Evolutionary conservation across 495 filamentous ascomycete genomes (phyloP), one percentile per base, ranked within the genome.

Genomic region (Annulohypoxylon moriforme): DNA sequence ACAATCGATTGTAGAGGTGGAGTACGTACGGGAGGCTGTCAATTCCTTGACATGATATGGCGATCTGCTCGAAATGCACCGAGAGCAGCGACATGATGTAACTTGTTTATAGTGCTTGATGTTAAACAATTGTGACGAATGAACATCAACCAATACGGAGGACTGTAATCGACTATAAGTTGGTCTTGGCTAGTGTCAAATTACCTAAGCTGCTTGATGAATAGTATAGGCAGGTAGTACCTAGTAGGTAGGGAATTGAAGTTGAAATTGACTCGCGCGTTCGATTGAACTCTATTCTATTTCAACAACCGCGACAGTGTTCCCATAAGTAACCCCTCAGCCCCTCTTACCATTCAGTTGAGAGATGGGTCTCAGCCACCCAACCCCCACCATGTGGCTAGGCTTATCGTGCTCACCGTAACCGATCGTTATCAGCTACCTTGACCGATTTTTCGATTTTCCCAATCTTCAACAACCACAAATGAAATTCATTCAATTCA

Each of bases 11-110:
- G 16, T n/a, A 67, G 1, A 13, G 16, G 11, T 34, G 55, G 13
- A 4, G 25, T 27, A 81, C 92, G 38, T 75, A 96, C 93, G 93
- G 91, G 34, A 98, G 89, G 64, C 92, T 91, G 60, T 91, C 87
- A 64, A 98, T 96, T 62, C 92, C 91, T 74, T 88, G 86, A 34
- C 94, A 90, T 7, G 93, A 97, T 69, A 94, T 85, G 25, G 87
- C 82, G 65, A 98, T 97, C 77, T 98, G 96, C 83, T 97, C 95
- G 24, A 98, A 86, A 81, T 98, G 94, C 42, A 85, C 90, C 4
- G 91, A 86, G 29, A 98, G 86, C 7, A 97, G 88, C 22, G 92
- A 86, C 89, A 96, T 94, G 72, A 33, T 65, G 55, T 4, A 55
- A 42, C 18, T 56, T 11, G 61, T 49, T 49, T 65, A 40, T 25